phyloP scores from a whole-genome alignment of 345 rosid genomes.

The Salix dunnii region DNA sequence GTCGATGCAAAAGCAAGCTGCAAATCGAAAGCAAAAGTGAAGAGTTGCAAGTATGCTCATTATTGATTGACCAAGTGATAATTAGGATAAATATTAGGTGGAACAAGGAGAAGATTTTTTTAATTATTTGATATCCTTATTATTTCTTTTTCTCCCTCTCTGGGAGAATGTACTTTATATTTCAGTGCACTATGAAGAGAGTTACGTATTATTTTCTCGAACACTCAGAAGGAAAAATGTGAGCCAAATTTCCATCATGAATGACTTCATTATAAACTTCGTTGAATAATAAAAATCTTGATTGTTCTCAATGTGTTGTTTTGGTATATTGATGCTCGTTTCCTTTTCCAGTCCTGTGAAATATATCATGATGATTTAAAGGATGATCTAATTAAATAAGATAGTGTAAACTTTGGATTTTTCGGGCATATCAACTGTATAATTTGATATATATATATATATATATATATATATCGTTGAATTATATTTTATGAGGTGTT shows the following conservation, averaged over 20 bases:
- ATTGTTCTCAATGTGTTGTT: neutral
- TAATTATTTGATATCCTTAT: slow-evolving; percentile 16
- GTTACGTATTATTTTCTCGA: neutral
- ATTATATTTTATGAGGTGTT: no score
- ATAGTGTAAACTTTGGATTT: no score
- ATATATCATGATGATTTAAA: no score
- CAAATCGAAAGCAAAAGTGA: neutral
- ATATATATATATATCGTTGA: no score
- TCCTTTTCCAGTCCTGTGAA: neutral
- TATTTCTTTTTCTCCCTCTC: neutral
- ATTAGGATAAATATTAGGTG: neutral
- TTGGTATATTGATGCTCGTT: neutral
- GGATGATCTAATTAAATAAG: no score
- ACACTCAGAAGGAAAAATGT: neutral
- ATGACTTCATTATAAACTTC: neutral
- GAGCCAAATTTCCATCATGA: neutral
- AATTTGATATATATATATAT: no score
- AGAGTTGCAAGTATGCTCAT: neutral
- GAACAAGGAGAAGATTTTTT: neutral
- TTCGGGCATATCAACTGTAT: no score
- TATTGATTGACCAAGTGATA: neutral
- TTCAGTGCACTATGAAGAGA: neutral
- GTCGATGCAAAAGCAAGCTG: neutral
- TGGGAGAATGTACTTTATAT: slow-evolving; percentile 7
- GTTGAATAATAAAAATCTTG: neutral